Evolutionary conservation across 768 basidiomycete species (phyloP).

Genomic region (Termitomyces sp.): DNA sequence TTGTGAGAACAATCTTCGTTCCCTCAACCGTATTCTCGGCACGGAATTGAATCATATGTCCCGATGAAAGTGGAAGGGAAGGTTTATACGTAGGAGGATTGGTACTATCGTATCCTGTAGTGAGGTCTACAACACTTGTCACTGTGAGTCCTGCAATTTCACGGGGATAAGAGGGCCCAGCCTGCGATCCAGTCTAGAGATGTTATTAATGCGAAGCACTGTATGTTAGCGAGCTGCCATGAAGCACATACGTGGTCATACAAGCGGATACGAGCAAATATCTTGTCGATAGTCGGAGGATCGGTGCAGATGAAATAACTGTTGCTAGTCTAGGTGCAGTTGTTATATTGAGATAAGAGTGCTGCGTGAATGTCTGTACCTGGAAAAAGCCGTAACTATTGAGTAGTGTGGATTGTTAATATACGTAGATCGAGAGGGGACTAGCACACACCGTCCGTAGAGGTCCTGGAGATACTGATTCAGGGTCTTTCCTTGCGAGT

Average conservation of each 20-base stretch:
- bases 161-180: constrained; percentile 46
- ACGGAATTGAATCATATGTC: constrained; percentile 84
- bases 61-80: constrained; percentile 62
- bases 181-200: constrained; percentile 7
- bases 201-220: background rate
- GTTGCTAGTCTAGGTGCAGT: constrained; percentile 57
- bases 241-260: constrained; percentile 33
- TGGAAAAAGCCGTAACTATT: constrained; percentile 75
- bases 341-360: background rate
- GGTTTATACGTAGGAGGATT: constrained; percentile 65
- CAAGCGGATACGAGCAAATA: constrained; percentile 64
- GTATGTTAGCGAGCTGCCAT: background rate
- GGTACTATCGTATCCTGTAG: constrained; percentile 69
- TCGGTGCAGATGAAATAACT: constrained; percentile 79
- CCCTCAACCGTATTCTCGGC: constrained; percentile 36
- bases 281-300: constrained; percentile 54
- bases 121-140: constrained; percentile 67
- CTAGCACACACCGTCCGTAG: constrained; percentile 44
- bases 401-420: background rate
- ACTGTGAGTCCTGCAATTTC: constrained; percentile 57
- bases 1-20: constrained; percentile 60
- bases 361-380: constrained; percentile 26
- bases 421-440: background rate
- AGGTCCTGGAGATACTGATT: constrained; percentile 54
- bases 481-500: constrained; percentile 46